Conservation (phyloP, 352 stramenopile species). For the Aphanomyces euteiches region DNA sequence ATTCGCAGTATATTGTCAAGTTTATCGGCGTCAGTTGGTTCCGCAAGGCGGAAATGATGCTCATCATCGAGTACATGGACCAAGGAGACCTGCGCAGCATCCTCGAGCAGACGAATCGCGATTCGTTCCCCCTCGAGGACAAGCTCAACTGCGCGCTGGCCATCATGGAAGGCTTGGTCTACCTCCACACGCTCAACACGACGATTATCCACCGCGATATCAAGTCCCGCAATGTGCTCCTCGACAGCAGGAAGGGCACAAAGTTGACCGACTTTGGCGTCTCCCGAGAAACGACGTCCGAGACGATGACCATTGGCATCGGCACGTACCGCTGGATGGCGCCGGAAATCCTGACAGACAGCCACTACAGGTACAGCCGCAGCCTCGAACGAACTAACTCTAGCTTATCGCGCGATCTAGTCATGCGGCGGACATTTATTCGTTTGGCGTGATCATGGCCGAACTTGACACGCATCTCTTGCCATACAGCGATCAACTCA, state of each 20-base stretch:
- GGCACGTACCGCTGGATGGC: constrained; percentile 41
- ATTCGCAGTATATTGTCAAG: constrained; percentile 19
- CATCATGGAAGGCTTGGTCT: constrained; percentile 39
- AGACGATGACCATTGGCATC: constrained; percentile 38
- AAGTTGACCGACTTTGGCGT: constrained; percentile 46
- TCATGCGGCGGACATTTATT: constrained; percentile 2
- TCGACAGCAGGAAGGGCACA: constrained; percentile 35
- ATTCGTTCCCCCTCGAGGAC: not conserved
- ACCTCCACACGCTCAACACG: constrained; percentile 38
- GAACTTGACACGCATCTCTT: not conserved
- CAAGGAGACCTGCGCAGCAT: constrained; percentile 17
- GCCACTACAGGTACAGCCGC: constrained; percentile 44
- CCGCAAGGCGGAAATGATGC: constrained; percentile 4
- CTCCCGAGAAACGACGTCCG: constrained; percentile 29
- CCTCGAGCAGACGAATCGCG: not conserved
- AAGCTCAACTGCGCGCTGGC: constrained; percentile 22
- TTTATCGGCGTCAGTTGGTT: constrained; percentile 25
- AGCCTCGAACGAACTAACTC: not conserved
- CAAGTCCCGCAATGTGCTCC: constrained; percentile 51
- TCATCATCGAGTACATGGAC: constrained; percentile 28
- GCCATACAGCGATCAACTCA: not conserved
- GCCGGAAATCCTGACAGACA: constrained; percentile 39
- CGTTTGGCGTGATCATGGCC: not conserved
- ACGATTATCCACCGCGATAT: constrained; percentile 44
- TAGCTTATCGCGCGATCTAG: not conserved